phyloP scores from a whole-genome alignment of 129 eudicot species.

The Heracleum sosnowskyi region DNA sequence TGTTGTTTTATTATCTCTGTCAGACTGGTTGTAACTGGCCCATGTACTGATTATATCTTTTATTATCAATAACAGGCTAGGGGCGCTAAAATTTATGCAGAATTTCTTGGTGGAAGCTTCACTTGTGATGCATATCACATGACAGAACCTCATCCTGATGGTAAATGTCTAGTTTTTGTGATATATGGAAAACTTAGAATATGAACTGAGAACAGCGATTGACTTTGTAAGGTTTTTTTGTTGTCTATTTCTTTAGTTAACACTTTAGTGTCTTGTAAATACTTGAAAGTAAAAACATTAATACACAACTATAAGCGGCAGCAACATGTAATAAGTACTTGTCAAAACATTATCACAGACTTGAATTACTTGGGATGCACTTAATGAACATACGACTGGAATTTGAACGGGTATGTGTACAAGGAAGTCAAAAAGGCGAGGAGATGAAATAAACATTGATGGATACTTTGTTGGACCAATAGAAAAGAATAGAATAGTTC shows the following conservation, averaged over 20 bases:
- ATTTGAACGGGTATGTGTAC: background rate
- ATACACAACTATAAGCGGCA: background rate
- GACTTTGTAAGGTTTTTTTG: background rate
- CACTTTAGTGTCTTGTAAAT: background rate
- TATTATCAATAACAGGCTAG: constrained; percentile 44
- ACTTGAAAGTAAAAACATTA: background rate
- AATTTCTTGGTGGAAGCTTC: constrained; percentile 97
- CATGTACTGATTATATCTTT: constrained; percentile 11
- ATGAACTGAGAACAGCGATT: background rate
- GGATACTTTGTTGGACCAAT: background rate
- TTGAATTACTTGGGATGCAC: background rate
- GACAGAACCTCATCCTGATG: constrained; percentile 98
- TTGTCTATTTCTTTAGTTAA: background rate
- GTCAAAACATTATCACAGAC: background rate
- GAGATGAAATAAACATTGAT: background rate
- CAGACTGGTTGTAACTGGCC: background rate
- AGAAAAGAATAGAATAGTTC: background rate
- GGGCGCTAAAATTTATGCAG: constrained; percentile 85
- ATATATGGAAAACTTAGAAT: background rate
- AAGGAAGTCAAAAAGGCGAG: background rate
- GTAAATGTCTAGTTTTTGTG: constrained; percentile 25
- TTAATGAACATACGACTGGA: background rate
- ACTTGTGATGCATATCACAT: constrained; percentile 95
- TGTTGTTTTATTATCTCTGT: background rate
- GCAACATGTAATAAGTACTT: background rate